A percentile compares a stretch with the other conserved stretches of the same genome.
Conservation (phyloP, 2,329 filamentous ascomycete genomes). For the Colletotrichum sp. region DNA sequence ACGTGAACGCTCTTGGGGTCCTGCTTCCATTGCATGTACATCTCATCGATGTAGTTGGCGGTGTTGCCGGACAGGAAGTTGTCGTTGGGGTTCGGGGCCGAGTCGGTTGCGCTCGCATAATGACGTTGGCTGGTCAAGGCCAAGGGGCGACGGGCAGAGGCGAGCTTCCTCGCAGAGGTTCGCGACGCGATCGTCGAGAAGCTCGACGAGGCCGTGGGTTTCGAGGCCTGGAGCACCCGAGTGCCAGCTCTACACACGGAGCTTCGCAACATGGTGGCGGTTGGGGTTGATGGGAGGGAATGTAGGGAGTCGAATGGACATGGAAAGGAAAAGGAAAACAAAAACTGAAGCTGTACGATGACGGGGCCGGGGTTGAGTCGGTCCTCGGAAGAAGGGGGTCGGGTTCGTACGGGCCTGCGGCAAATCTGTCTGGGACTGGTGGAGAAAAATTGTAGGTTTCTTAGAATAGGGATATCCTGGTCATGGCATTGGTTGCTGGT, state of each 20-base stretch:
- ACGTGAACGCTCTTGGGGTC: conserved; percentile 93
- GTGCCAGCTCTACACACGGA: conserved; percentile 69
- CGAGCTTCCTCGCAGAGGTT: conserved; percentile 49
- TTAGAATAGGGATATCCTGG: not conserved
- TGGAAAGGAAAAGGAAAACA: not conserved
- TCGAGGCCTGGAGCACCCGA: conserved; percentile 65
- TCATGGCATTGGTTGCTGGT: not conserved
- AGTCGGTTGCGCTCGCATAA: conserved; percentile 60
- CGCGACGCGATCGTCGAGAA: conserved; percentile 44
- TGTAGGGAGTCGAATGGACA: not conserved
- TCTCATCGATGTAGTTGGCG: conserved; percentile 99
- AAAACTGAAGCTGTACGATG: not conserved
- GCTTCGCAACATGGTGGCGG: conserved; percentile 71
- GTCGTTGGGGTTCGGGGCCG: conserved; percentile 81
- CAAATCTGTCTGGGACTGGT: conserved; percentile 10
- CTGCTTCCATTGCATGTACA: conserved; percentile 98
- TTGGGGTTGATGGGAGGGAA: not conserved
- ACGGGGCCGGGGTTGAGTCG: conserved; percentile 7
- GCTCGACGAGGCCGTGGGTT: conserved; percentile 44
- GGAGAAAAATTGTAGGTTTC: conserved; percentile 6
- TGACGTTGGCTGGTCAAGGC: conserved; percentile 55
- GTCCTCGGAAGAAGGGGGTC: conserved; percentile 14
- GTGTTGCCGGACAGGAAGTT: conserved; percentile 97
- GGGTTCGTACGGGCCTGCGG: conserved; percentile 18
- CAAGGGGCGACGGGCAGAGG: conserved; percentile 53